Conservation (phyloP, 352 stramenopile species). For the Phytophthora nicotianae region DNA sequence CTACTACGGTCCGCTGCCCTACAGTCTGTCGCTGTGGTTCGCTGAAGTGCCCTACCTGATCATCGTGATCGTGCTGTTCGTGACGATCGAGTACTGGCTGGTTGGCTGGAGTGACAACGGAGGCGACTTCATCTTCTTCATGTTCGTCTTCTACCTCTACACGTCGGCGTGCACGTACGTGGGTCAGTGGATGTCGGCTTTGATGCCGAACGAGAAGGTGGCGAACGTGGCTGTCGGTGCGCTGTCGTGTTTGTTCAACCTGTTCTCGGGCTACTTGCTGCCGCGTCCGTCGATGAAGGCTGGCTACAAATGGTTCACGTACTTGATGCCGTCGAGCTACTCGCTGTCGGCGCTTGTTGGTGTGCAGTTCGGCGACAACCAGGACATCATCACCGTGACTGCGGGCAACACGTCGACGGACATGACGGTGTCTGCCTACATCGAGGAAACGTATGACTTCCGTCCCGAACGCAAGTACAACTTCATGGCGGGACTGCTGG, state of each 20-base stretch:
- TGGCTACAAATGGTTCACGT: conserved; percentile 73
- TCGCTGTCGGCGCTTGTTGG: conserved; percentile 39
- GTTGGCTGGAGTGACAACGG: conserved; percentile 1
- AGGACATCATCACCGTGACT: conserved; percentile 32
- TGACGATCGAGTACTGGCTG: conserved; percentile 4
- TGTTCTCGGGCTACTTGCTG: conserved; percentile 65
- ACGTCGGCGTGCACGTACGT: conserved; percentile 65
- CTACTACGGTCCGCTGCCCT: conserved; percentile 27
- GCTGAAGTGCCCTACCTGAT: conserved; percentile 66
- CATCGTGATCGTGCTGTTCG: conserved; percentile 46
- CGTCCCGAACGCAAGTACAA: conserved; percentile 48
- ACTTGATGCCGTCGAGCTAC: conserved; percentile 68
- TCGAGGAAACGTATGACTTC: conserved; percentile 60
- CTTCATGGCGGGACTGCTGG: conserved; percentile 51
- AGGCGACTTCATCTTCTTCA: conserved; percentile 13
- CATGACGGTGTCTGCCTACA: conserved; percentile 45
- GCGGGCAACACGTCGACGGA: conserved; percentile 9
- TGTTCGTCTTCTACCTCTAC: conserved; percentile 57
- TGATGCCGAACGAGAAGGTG: conserved; percentile 76
- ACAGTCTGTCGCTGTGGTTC: conserved; percentile 63
- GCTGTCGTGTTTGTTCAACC: conserved; percentile 70
- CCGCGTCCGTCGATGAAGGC: conserved; percentile 53
- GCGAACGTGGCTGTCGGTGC: conserved; percentile 69
- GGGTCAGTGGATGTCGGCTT: conserved; percentile 70
- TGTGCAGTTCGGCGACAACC: conserved; percentile 45